Evolutionary conservation across 2,329 filamentous ascomycete genomes (phyloP), one percentile per base, ranked within the genome.

Genomic region (Colletotrichum sansevieriae): DNA sequence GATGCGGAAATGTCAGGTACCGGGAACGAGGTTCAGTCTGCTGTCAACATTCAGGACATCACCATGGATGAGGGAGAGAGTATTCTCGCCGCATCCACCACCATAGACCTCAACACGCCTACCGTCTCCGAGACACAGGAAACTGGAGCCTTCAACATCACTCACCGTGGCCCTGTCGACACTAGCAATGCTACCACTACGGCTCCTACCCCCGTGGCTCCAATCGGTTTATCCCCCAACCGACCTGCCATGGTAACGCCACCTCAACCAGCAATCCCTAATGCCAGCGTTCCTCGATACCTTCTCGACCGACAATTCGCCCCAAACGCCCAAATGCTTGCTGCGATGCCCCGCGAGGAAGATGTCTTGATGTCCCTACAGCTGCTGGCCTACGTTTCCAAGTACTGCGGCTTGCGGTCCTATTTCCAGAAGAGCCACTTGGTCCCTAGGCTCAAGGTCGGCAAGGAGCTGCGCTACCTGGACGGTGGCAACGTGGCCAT

Each of bases 341-440:
- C 95, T 33, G 92, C 94, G 11, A 97, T 98, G 92, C 96, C 96
- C 10, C 90, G 96, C 58, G 96, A 99, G 75, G 96, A 99, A 79
- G 96, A 99, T 75, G 96, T 99, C 2, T 85, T 99, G 71, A 98
- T 99, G 95, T 98, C 96, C 6, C 86, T 99, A 43, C 96, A 99
- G 80, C 88, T 99, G 20, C 87, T 99, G 52, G 96, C 96, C 15
- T 99, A 99, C 78, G 95, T 99, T 65, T 98, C 95, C 25, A 99
- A 99, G 80, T 99, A 99, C 81, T 98, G 96, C 85, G 97, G 97
- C 74, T 88, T 99, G 35, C 90, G 96, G 18, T 91, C 93, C 4
- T 99, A 98, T 79, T 99, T 99, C 79, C 96, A 99, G 77, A 88
- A 92, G 78, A 97, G 95, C 44, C 96, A 99, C 76, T 85, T 98